Evolutionary conservation across 257 asterid species (phyloP).

Genomic region (Solanum bukasovii): DNA sequence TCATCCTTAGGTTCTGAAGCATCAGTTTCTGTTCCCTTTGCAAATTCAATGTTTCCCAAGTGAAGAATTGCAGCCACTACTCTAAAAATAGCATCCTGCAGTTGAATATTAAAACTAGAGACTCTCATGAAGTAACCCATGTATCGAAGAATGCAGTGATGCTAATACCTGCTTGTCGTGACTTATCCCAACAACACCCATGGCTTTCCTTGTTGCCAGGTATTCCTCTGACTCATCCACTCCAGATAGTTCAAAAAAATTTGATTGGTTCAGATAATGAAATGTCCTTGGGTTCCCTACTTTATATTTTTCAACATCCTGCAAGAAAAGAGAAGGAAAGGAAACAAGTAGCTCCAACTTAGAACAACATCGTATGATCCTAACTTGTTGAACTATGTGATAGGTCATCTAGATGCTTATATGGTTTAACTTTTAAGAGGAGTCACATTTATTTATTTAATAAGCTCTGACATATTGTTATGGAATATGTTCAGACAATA

Average conservation of each 20-base stretch:
- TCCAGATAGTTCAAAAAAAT: constrained; percentile 52
- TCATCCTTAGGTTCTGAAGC: constrained; percentile 76
- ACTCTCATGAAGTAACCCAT: constrained; percentile 2
- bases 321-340: constrained; percentile 1
- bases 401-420: not conserved
- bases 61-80: constrained; percentile 90
- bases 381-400: not conserved
- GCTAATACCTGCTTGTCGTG: constrained; percentile 60
- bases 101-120: constrained; percentile 8
- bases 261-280: constrained; percentile 80
- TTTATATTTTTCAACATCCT: constrained; percentile 68
- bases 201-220: constrained; percentile 66
- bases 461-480: not conserved
- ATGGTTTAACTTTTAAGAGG: not conserved
- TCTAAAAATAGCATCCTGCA: constrained; percentile 76
- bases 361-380: not conserved
- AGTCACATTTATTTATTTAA: not conserved
- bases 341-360: not conserved
- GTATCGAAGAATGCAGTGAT: not conserved
- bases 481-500: not conserved
- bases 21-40: constrained; percentile 56
- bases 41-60: constrained; percentile 76
- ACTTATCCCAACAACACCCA: constrained; percentile 84
- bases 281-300: constrained; percentile 55
- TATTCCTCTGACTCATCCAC: constrained; percentile 73